These are phyloP conservation scores for Alnus rubra DNA, from an alignment of 306 rosid species.

Conservation along the genomic window DNA sequence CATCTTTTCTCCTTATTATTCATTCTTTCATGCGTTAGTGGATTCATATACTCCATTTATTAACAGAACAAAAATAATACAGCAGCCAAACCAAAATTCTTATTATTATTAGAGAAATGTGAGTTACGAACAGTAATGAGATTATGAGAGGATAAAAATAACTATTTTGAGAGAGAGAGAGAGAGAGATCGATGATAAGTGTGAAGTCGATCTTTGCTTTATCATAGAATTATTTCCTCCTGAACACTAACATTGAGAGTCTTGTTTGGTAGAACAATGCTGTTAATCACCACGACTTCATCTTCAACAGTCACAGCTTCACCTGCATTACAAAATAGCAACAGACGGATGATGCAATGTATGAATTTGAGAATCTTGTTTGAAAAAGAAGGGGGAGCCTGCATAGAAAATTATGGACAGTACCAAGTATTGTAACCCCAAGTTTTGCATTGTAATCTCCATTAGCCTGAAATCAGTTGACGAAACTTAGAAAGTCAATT, in stretches of 20 bases:
- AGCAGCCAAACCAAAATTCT: not conserved
- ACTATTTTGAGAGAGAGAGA: not conserved
- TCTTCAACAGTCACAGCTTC: conserved; percentile 90
- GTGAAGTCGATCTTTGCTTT: not conserved
- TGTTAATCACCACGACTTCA: conserved; percentile 83
- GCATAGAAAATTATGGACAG: conserved; percentile 12
- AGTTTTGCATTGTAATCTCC: conserved; percentile 87
- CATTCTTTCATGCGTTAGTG: too few species aligned
- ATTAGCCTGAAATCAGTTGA: conserved; percentile 59
- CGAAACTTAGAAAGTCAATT: conserved; percentile 28
- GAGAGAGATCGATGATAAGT: not conserved
- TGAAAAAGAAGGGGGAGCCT: not conserved
- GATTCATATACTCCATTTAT: not conserved
- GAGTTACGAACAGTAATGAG: not conserved
- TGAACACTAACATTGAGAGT: conserved; percentile 86
- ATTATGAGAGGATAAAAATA: not conserved
- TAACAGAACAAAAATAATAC: not conserved
- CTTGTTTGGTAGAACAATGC: conserved; percentile 91
- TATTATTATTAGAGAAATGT: not conserved
- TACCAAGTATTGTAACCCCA: conserved; percentile 93
- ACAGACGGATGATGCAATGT: conserved; percentile 9
- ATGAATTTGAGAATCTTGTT: not conserved
- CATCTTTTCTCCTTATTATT: too few species aligned
- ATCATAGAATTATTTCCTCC: conserved; percentile 86
- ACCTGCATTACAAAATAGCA: conserved; percentile 50